phyloP scores from a whole-genome alignment of 192 early-diverging fungal species.

The Mortierella antarctica region DNA sequence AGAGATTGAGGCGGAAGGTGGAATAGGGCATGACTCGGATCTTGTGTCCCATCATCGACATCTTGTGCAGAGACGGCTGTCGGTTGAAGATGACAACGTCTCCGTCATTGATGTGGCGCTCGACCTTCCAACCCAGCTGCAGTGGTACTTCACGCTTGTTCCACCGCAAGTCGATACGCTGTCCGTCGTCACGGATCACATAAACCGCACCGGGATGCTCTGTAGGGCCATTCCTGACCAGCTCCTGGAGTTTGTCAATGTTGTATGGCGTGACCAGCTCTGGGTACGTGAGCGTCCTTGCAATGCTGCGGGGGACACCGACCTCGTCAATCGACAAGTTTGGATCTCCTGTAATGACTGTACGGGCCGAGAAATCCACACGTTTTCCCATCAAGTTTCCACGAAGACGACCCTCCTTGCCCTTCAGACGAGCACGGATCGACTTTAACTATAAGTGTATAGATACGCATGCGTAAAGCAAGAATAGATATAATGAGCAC shows the following conservation, averaged over 20 bases:
- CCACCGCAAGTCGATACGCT: conserved; percentile 91
- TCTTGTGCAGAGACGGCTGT: conserved; percentile 98
- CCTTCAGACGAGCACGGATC: conserved; percentile 96
- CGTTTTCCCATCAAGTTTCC: conserved; percentile 99
- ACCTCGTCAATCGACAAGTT: conserved; percentile 98
- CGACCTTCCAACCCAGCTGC: conserved; percentile 93
- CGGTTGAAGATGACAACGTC: conserved; percentile 99
- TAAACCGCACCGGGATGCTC: conserved; percentile 98
- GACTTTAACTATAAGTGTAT: conserved; percentile 77
- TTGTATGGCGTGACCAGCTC: conserved; percentile 98
- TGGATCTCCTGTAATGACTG: conserved; percentile 99
- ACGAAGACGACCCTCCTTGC: conserved; percentile 98
- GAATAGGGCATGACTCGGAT: conserved; percentile 99
- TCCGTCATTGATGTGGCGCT: conserved; percentile 93
- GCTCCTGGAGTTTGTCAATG: conserved; percentile 86
- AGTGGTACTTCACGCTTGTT: conserved; percentile 88
- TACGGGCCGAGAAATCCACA: conserved; percentile 99
- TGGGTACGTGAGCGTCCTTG: conserved; percentile 95
- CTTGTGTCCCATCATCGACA: conserved; percentile 99
- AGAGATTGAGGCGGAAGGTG: conserved; percentile 97
- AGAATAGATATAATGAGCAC: background rate
- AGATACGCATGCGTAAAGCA: background rate
- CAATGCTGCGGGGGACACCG: conserved; percentile 97
- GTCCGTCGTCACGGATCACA: conserved; percentile 94
- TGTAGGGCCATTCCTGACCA: conserved; percentile 90